Base-by-base conservation (phyloP, 2,329 filamentous ascomycete genomes). In the Paraconiothyrium brasiliense region DNA sequence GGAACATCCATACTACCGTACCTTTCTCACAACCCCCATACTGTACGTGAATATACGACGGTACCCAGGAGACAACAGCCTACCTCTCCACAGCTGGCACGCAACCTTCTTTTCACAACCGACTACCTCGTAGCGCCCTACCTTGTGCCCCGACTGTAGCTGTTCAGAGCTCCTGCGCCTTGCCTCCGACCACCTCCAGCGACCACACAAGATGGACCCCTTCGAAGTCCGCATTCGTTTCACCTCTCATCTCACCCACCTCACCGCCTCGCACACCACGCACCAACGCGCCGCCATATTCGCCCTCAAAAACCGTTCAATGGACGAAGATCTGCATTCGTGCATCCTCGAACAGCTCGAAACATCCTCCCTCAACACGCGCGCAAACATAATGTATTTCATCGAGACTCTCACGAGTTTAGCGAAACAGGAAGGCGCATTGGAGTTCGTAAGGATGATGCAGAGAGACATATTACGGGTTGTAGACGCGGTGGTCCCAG, bases 341-440 rank as follows among this genome's bases (percentile, higher is more conserved):
- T 99, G 96, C 80, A 98, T 99, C 72, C 81, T 99, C 47, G 95
- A 99, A 81, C 94, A 98, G 79, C 85, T 99, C 34, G 94, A 98
- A 79, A 87, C 89, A 87, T 97, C 92, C 69, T 94, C 92, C 68
- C 97, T 99, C 91, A 99, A 99, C 80, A 97, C 90, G 55, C 87
- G 94, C 63, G 96, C 95, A 61, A 99, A 99, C 77, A 98, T 99
- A 78, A 97, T 99, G 91, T 99, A 97, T 81, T 99, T 99, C 80
- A 91, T 99, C 74, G 94, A 98, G 75, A 91, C 94, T 70, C 92
- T 99, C 69, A 92, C 96, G 76, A 94, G 98, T 76, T 85, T 93
- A 80, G 92, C 93, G 24, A 86, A 88, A 65, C 91, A 89, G 67
- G 92, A 93, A 67, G 87, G 89, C 65, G 89, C 95, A 70, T 81